Conservation (phyloP, 2,329 filamentous ascomycete genomes). For the Sarocladiaceae sp. region DNA sequence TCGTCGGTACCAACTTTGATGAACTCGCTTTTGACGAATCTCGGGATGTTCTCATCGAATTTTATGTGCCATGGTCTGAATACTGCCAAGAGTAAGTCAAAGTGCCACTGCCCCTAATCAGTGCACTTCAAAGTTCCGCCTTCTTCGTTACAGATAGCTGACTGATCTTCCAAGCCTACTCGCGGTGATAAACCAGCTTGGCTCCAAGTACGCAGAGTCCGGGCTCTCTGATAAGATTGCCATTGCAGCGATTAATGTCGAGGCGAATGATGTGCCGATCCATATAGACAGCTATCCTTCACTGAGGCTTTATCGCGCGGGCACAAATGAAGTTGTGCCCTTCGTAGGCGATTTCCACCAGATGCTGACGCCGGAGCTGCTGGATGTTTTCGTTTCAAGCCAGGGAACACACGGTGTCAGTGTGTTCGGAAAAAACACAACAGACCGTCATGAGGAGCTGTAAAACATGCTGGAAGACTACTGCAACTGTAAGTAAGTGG, state of each 20-base stretch:
- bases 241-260: not conserved
- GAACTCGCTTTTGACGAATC: not conserved
- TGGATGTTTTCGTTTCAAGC: not conserved
- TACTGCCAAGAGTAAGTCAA: not conserved
- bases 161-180: too few species aligned
- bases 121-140: too few species aligned
- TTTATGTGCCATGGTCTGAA: not conserved
- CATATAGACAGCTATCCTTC: constrained; percentile 1
- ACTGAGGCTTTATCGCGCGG: not conserved
- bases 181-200: not conserved
- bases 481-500: too few species aligned
- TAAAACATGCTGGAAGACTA: too few species aligned
- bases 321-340: not conserved
- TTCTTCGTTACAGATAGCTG: too few species aligned
- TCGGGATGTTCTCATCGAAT: not conserved
- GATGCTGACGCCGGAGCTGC: constrained; percentile 2
- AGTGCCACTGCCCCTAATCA: too few species aligned
- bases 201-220: not conserved
- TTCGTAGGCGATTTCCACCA: not conserved
- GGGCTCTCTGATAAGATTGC: not conserved
- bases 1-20: not conserved
- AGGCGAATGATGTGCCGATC: constrained; percentile 2
- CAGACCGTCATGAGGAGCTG: not conserved
- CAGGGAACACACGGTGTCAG: not conserved
- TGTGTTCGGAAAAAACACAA: not conserved